Percentiles rank a stretch among this genome's conserved stretches.
These are phyloP conservation scores for Nemania abortiva DNA, from an alignment of 2,329 filamentous ascomycete genomes.

Conservation along the genomic window DNA sequence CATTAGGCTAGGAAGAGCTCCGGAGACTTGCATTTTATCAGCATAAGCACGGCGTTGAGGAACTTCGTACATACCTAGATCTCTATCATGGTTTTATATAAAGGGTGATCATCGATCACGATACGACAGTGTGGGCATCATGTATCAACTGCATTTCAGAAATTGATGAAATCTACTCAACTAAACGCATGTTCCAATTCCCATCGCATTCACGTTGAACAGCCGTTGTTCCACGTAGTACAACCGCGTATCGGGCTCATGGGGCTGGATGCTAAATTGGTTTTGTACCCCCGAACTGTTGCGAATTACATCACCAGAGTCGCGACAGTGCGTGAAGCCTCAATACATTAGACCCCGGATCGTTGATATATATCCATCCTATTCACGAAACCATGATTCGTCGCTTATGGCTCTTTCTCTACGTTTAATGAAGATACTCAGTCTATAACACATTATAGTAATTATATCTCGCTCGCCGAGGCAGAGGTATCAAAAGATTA, in stretches of 20 bases:
- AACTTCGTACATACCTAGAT: constrained; percentile 6
- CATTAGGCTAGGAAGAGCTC: background rate
- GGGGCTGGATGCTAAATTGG: background rate
- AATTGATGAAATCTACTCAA: background rate
- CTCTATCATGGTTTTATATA: background rate
- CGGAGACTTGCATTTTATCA: constrained; percentile 30
- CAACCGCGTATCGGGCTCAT: background rate
- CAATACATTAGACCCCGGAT: too few species aligned
- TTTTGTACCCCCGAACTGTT: too few species aligned
- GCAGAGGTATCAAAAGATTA: background rate
- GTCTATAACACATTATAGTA: background rate
- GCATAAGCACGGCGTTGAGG: constrained; percentile 41
- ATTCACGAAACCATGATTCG: background rate
- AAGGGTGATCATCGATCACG: background rate
- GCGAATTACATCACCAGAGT: too few species aligned
- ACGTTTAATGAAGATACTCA: background rate
- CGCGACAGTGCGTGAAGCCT: too few species aligned
- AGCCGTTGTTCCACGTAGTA: background rate
- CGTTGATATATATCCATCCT: background rate
- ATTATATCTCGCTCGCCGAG: background rate
- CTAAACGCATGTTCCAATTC: background rate
- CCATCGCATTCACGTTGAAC: background rate
- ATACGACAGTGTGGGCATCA: background rate
- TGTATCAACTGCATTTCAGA: background rate
- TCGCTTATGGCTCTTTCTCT: background rate